These are phyloP conservation scores for Nepenthes alata DNA, from an alignment of 179 eudicot species.

Conservation along the genomic window DNA sequence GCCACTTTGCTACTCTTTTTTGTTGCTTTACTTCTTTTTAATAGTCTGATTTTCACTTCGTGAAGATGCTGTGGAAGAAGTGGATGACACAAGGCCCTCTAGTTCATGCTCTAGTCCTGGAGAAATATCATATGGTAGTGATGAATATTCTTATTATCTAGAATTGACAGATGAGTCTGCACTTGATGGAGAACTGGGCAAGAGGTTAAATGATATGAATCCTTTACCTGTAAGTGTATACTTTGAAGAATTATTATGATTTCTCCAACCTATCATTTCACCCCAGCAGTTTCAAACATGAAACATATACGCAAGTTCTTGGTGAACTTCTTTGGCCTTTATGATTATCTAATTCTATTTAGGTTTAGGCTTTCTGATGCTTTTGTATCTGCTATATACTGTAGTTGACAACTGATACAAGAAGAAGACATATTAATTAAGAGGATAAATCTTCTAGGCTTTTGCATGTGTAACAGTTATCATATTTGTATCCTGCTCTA, in stretches of 20 bases:
- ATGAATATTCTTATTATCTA: slow-evolving; percentile 48
- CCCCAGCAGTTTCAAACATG: too few species aligned
- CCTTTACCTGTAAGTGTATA: slow-evolving; percentile 69
- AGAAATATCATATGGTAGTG: slow-evolving; percentile 40
- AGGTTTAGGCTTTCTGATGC: too few species aligned
- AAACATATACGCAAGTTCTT: too few species aligned
- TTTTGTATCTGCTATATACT: too few species aligned
- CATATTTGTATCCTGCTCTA: too few species aligned
- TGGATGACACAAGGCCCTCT: slow-evolving; percentile 37
- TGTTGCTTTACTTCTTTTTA: slow-evolving; percentile 10
- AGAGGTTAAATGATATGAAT: slow-evolving; percentile 60
- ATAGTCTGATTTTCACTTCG: slow-evolving; percentile 31
- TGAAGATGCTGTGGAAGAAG: slow-evolving; percentile 28
- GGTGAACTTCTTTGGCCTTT: too few species aligned
- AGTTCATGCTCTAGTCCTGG: slow-evolving; percentile 66
- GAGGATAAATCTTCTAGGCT: too few species aligned
- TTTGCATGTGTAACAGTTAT: too few species aligned
- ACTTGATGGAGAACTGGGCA: slow-evolving; percentile 87
- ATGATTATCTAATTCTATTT: too few species aligned
- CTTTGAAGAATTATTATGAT: not conserved
- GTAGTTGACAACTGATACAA: too few species aligned
- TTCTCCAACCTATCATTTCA: too few species aligned
- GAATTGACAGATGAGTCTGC: slow-evolving; percentile 35
- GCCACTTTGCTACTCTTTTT: not conserved
- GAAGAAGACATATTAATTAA: too few species aligned